Conservation (phyloP, 2,329 filamentous ascomycete genomes). For the Nannizziopsis barbatae region DNA sequence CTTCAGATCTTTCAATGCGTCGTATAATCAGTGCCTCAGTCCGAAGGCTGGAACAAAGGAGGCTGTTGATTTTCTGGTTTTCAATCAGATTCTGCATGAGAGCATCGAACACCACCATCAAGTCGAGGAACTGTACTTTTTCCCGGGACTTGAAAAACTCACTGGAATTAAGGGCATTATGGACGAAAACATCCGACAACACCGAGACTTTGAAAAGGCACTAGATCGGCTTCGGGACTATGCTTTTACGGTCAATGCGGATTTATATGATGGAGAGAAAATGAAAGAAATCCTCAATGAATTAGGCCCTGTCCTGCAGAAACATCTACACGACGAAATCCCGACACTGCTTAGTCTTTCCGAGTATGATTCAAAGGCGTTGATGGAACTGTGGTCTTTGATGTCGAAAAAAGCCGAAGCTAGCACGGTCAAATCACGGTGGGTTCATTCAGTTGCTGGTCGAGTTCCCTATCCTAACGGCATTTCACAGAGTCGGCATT, state of each 20-base stretch:
- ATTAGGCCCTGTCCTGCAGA: constrained; percentile 18
- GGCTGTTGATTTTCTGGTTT: constrained; percentile 23
- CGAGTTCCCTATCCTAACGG: not conserved
- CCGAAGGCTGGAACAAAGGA: constrained; percentile 15
- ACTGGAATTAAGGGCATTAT: constrained; percentile 23
- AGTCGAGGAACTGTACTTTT: constrained; percentile 24
- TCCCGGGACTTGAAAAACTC: constrained; percentile 24
- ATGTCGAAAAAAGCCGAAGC: constrained; percentile 14
- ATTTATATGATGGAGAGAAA: constrained; percentile 17
- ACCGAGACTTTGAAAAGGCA: constrained; percentile 18
- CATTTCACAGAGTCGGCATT: constrained; percentile 13
- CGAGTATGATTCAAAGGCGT: constrained; percentile 15
- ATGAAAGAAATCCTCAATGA: constrained; percentile 17
- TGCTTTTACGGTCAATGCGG: constrained; percentile 16
- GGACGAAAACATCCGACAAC: constrained; percentile 26
- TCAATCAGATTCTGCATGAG: constrained; percentile 24
- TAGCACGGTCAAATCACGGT: constrained; percentile 9
- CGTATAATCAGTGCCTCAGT: constrained; percentile 30
- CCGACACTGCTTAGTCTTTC: constrained; percentile 16
- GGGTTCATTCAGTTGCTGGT: not conserved
- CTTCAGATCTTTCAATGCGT: constrained; percentile 32
- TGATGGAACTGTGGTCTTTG: constrained; percentile 16
- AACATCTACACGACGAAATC: constrained; percentile 21
- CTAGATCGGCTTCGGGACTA: constrained; percentile 18
- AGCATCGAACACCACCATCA: constrained; percentile 27